Evolutionary conservation across 192 early-diverging fungal genomes (phyloP).

Genomic region (Backusella circina): DNA sequence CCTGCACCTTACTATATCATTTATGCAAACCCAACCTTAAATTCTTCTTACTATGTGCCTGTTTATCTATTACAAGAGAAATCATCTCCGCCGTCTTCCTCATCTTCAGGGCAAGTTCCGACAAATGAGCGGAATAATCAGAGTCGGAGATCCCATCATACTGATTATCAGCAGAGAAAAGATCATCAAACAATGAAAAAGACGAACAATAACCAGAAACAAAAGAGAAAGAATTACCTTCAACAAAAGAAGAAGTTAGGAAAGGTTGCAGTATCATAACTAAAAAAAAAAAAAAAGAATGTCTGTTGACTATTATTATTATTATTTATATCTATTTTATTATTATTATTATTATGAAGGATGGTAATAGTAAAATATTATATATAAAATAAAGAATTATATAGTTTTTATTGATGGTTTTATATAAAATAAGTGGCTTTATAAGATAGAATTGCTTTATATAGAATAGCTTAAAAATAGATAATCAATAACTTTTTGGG

Average conservation of each 20-base stretch:
- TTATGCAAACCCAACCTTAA: slow-evolving; percentile 2
- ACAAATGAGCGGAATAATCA: not conserved
- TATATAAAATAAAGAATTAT: not conserved
- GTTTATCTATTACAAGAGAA: not conserved
- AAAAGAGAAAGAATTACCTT: not conserved
- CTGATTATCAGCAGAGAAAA: slow-evolving; percentile 2
- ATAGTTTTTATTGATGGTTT: not conserved
- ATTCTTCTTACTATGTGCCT: slow-evolving; percentile 1
- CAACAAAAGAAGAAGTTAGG: not conserved
- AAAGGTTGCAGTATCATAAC: not conserved
- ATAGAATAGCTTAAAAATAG: not conserved
- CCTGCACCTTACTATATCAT: not conserved
- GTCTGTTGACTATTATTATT: not conserved
- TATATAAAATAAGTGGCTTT: not conserved
- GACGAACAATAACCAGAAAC: not conserved
- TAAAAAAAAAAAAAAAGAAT: not conserved
- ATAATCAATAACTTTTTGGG: not conserved
- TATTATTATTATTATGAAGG: not conserved
- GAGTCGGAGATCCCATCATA: not conserved
- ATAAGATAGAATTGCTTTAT: not conserved
- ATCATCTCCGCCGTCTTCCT: not conserved
- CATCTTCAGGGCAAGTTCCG: not conserved
- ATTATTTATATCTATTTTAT: not conserved
- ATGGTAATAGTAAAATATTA: not conserved
- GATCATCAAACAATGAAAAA: not conserved